Evolutionary conservation across 164 flowering plant genomes (phyloP).

Genomic region (Buxus sempervirens): DNA sequence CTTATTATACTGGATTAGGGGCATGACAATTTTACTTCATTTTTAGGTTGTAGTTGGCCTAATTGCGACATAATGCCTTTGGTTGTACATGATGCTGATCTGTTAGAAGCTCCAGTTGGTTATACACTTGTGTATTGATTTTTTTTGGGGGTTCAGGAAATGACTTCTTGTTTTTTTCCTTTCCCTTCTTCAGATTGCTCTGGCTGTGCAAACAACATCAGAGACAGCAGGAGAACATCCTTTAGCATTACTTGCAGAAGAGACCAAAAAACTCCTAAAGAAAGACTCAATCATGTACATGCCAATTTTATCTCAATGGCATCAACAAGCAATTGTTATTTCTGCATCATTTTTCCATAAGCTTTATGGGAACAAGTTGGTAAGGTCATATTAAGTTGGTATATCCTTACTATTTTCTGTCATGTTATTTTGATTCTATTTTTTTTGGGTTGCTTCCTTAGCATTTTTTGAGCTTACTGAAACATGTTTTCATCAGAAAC

Average conservation of each 20-base stretch:
- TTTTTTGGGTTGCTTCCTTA: not conserved
- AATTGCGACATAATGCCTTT: too few relatives aligned
- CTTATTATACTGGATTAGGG: too few relatives aligned
- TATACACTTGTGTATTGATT: not conserved
- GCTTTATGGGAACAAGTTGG: constrained; percentile 90
- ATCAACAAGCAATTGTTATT: constrained; percentile 64
- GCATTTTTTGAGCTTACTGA: constrained; percentile 15
- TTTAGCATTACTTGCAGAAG: constrained; percentile 81
- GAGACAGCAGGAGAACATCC: constrained; percentile 61
- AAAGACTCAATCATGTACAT: constrained; percentile 58
- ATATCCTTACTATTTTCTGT: not conserved
- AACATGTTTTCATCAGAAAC: constrained; percentile 59
- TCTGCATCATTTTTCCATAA: constrained; percentile 86
- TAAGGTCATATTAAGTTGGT: constrained; percentile 28
- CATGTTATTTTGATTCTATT: not conserved
- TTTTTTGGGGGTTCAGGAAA: not conserved
- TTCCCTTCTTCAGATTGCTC: constrained; percentile 46
- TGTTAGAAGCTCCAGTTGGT: not conserved
- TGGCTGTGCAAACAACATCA: constrained; percentile 53
- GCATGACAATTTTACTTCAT: too few relatives aligned
- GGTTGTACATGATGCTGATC: too few relatives aligned
- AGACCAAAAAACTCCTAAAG: constrained; percentile 62
- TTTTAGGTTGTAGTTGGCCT: too few relatives aligned
- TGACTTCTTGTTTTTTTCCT: constrained; percentile 2
- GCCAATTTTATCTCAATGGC: constrained; percentile 73